phyloP scores from a whole-genome alignment of 129 eudicot species.

The Deinandra increscens region DNA sequence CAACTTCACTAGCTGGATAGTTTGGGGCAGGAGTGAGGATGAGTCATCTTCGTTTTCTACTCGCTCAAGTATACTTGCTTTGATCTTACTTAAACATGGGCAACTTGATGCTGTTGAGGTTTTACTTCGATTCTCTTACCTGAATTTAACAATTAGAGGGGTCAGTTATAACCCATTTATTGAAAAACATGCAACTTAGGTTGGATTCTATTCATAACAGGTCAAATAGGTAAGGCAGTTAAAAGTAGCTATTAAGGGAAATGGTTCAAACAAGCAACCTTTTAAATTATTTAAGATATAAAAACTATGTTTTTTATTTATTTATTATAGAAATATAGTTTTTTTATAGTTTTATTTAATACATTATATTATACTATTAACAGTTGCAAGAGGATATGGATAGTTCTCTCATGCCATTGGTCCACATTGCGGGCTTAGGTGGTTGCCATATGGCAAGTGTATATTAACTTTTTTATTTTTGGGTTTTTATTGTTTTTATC shows the following conservation, averaged over 20 bases:
- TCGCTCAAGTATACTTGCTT: constrained; percentile 75
- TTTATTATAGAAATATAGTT: not conserved
- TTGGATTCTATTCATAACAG: not conserved
- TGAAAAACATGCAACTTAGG: not conserved
- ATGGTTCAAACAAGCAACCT: not conserved
- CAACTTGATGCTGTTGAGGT: constrained; percentile 94
- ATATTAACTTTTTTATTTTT: too few species aligned
- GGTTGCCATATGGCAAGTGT: too few species aligned
- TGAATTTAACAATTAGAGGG: constrained; percentile 11
- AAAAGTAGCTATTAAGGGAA: not conserved
- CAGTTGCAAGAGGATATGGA: too few species aligned
- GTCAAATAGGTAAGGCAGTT: constrained; percentile 1
- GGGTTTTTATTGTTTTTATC: too few species aligned
- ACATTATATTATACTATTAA: too few species aligned
- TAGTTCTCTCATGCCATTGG: too few species aligned
- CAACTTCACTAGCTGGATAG: constrained; percentile 81
- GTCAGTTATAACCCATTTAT: not conserved
- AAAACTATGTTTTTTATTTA: not conserved
- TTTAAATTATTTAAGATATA: not conserved
- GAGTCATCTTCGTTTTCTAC: constrained; percentile 60
- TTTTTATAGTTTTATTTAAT: not conserved
- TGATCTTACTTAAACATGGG: constrained; percentile 70
- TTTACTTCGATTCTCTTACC: constrained; percentile 21
- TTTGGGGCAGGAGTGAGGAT: constrained; percentile 70
- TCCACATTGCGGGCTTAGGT: too few species aligned